phyloP scores from a whole-genome alignment of 441 rosid species.

The Pelargonium fulgidum region DNA sequence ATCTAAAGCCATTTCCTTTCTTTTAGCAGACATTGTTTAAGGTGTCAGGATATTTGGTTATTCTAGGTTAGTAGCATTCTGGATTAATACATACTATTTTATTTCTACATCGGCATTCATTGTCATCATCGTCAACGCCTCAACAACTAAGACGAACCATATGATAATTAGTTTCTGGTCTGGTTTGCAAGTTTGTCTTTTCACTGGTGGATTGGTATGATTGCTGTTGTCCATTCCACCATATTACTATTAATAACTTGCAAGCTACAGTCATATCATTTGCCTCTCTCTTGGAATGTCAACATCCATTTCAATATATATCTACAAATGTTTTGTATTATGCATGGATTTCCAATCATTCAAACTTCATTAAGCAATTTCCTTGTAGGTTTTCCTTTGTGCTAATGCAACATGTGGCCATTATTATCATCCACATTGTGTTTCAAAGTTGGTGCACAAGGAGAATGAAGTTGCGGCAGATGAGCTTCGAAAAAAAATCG shows the following conservation, averaged over 20 bases:
- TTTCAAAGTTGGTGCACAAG: conserved; percentile 47
- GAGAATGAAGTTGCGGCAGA: conserved; percentile 52
- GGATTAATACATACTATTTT: too few relatives aligned
- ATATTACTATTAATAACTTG: background rate
- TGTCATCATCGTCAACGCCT: too few relatives aligned
- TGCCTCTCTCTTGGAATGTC: background rate
- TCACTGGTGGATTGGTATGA: too few relatives aligned
- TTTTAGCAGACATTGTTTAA: too few relatives aligned
- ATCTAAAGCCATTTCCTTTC: too few relatives aligned
- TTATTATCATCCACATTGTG: conserved; percentile 81
- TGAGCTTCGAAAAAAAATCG: conserved; percentile 47
- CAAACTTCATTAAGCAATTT: background rate
- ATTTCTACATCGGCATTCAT: too few relatives aligned
- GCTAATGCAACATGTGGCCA: conserved; percentile 81
- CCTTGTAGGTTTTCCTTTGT: conserved; percentile 68
- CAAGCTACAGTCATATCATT: background rate
- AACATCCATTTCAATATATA: background rate
- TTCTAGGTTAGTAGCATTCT: too few relatives aligned
- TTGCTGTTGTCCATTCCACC: background rate
- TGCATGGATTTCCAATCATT: background rate
- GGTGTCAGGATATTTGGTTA: too few relatives aligned
- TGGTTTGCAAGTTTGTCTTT: too few relatives aligned
- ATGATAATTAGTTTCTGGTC: too few relatives aligned
- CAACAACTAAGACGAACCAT: too few relatives aligned
- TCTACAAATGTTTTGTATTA: conserved; percentile 2